These are phyloP conservation scores for Musa schizocarpa DNA, from an alignment of 176 grass and related monocot genomes.

Conservation along the genomic window DNA sequence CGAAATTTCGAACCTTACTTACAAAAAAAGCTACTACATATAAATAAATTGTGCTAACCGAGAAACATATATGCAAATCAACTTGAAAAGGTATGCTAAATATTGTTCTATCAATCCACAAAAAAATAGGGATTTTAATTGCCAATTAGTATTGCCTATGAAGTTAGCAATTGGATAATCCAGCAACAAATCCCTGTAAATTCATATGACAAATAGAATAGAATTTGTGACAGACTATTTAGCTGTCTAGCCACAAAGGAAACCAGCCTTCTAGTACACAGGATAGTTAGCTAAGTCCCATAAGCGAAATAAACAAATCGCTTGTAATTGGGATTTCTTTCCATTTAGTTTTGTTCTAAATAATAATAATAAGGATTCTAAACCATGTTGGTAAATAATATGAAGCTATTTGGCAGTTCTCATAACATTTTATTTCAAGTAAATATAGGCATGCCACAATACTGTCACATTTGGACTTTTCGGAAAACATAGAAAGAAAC, in stretches of 20 bases:
- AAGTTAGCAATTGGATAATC: not conserved
- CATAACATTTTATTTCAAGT: not conserved
- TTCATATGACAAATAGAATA: not conserved
- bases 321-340: not conserved
- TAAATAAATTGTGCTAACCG: not conserved
- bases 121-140: not conserved
- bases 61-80: no score
- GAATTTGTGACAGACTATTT: not conserved
- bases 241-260: not conserved
- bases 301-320: not conserved
- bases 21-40: not conserved
- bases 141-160: not conserved
- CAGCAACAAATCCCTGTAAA: not conserved
- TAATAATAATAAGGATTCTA: not conserved
- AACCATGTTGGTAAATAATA: not conserved
- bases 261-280: not conserved
- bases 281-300: no score
- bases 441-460: not conserved
- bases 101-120: not conserved
- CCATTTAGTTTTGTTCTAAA: not conserved
- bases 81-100: no score
- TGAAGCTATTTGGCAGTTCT: not conserved
- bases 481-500: not conserved
- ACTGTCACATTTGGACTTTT: not conserved
- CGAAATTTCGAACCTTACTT: no score